phyloP scores from a whole-genome alignment of 2,329 filamentous ascomycete genomes.

The Plectosphaerella sp. region DNA sequence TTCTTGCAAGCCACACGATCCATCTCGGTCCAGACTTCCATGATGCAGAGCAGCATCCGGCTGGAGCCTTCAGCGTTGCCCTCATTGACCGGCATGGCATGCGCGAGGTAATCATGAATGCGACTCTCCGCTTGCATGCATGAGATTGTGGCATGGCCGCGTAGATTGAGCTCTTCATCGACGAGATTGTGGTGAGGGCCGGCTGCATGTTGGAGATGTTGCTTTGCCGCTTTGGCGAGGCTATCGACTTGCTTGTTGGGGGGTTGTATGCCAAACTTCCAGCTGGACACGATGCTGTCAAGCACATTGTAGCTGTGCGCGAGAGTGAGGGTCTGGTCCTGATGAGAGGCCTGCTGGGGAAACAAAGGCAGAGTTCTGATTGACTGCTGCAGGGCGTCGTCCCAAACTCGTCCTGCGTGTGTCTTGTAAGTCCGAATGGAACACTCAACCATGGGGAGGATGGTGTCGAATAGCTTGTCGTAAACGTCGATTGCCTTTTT shows the following conservation, averaged over 20 bases:
- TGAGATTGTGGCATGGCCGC: neutral
- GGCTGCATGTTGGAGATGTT: constrained; percentile 13
- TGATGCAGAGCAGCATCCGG: constrained; percentile 43
- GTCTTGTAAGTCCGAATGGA: constrained; percentile 21
- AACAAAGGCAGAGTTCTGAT: constrained; percentile 38
- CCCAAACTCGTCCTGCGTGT: constrained; percentile 31
- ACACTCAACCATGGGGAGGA: constrained; percentile 20
- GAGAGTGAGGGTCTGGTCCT: constrained; percentile 30
- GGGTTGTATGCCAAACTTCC: too few species aligned
- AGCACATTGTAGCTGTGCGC: constrained; percentile 27
- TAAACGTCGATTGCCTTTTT: constrained; percentile 12
- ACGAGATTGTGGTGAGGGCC: constrained; percentile 12
- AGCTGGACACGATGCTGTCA: neutral
- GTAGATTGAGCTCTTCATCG: constrained; percentile 8
- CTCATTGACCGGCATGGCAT: constrained; percentile 31
- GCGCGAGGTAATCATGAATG: constrained; percentile 29
- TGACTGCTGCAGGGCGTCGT: constrained; percentile 23
- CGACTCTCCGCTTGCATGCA: constrained; percentile 20
- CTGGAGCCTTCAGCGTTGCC: constrained; percentile 45
- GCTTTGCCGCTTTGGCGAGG: constrained; percentile 5
- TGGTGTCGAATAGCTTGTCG: constrained; percentile 18
- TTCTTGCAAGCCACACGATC: constrained; percentile 39
- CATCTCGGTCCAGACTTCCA: constrained; percentile 55
- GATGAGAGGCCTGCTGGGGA: constrained; percentile 24
- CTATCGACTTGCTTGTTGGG: too few species aligned